Base-by-base conservation (phyloP, 345 rosid species). In the Gossypium raimondii region DNA sequence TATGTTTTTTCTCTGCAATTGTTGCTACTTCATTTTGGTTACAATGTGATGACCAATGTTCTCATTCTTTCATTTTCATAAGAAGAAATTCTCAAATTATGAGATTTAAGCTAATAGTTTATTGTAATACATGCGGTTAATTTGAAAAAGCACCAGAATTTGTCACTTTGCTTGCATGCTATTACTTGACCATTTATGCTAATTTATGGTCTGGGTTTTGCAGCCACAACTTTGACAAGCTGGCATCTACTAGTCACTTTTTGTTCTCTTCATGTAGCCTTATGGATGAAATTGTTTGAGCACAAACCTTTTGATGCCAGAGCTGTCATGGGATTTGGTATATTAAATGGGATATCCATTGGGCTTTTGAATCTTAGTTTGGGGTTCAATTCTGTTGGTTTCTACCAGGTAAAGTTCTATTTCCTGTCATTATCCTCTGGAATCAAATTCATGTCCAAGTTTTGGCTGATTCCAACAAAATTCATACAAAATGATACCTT, bases 181-280 rank as follows among this genome's bases (percentile, higher is more conserved):
- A 34, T 27, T 44, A n/a, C 66, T 50, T 59, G 67, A 53, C 68
- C 12, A 24, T 61, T 67, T 51, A 73, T 53, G 66, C 70, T 70
- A 64, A 77, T n/a, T 59, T 34, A 34, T 14, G 58, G 9, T 70
- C 18, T 81, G 74, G 34, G 55, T 61, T 18, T 11, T 77, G 66
- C 90, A 95, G 99, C 99, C 64, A 95, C 99, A 64, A 95, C 99
- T 48, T 83, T 95, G 92, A 95, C 99, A 53, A 95, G 99, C 84
- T 95, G 99, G 99, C 99, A 95, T 88, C 99, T 95, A 64, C 81
- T 95, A 84, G 99, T 95, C 71, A 95, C 99, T 0, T 95, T 95
- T 87, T 93, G 97, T 78, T 93, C 97, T 64, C 99, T 95, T 84
- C 99, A 95, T 73, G 94, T 92, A 80, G 99, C 99, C 57, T 75